phyloP scores from a whole-genome alignment of 495 filamentous ascomycete species.

The Penicillium fimorum region DNA sequence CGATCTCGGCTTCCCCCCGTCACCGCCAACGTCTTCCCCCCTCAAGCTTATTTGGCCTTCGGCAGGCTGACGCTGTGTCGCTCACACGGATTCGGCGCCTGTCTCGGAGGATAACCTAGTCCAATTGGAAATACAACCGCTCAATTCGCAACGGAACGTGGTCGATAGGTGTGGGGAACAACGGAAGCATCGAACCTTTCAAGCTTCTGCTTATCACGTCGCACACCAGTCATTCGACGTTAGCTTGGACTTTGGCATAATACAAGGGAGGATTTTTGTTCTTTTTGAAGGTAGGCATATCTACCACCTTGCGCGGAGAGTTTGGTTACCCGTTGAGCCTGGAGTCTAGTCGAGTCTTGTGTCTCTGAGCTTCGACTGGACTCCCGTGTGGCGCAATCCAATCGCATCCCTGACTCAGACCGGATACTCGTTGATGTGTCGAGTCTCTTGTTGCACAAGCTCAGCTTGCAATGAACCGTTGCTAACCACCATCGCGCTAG shows the following conservation, averaged over 20 bases:
- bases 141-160: conserved; percentile 28
- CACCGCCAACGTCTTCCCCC: conserved; percentile 4
- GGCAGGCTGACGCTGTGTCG: background rate
- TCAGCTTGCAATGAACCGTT: conserved; percentile 1
- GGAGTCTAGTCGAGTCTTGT: conserved; percentile 10
- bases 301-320: background rate
- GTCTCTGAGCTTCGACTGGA: conserved; percentile 15
- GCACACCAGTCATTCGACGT: background rate
- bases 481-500: conserved; percentile 15
- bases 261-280: background rate
- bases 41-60: conserved; percentile 2
- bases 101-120: conserved; percentile 30
- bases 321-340: background rate
- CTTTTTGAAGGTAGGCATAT: conserved; percentile 9
- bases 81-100: conserved; percentile 14
- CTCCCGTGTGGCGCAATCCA: conserved; percentile 9
- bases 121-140: conserved; percentile 28
- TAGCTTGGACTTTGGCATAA: background rate
- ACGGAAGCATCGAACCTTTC: conserved; percentile 22
- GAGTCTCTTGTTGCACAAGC: background rate
- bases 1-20: conserved; percentile 7
- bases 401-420: conserved; percentile 37
- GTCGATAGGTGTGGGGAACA: conserved; percentile 26
- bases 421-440: background rate
- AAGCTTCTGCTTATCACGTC: conserved; percentile 12